Evolutionary conservation across 2,329 filamentous ascomycete genomes (phyloP).

Genomic region (Alternaria angustiovoidea): DNA sequence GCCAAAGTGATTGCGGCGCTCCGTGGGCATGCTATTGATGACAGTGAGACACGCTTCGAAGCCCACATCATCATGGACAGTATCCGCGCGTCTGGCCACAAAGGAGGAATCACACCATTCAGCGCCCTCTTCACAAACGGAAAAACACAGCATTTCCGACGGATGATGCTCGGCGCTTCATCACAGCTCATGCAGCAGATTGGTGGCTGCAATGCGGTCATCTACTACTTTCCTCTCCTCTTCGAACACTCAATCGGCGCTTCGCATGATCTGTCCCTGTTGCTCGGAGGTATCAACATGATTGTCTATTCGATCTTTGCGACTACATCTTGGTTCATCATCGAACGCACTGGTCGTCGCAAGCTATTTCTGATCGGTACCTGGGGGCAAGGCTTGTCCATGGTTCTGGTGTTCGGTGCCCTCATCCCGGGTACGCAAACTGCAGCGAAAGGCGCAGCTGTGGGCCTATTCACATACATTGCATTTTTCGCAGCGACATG

Average conservation of each 20-base stretch:
- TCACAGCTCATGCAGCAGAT: not conserved
- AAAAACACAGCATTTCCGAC: not conserved
- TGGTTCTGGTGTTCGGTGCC: not conserved
- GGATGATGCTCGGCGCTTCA: not conserved
- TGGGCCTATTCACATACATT: not conserved
- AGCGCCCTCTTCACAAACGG: not conserved
- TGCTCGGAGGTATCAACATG: not conserved
- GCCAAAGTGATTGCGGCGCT: not conserved
- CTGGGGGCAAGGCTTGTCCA: not conserved
- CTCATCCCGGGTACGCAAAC: not conserved
- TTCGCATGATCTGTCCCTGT: not conserved
- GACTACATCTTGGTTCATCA: not conserved
- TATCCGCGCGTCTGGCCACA: not conserved
- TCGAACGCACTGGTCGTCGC: not conserved
- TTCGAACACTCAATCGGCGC: not conserved
- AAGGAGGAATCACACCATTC: not conserved
- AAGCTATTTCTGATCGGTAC: not conserved
- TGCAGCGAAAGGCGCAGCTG: not conserved
- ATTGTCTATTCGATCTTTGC: not conserved
- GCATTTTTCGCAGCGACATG: not conserved
- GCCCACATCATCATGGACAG: not conserved
- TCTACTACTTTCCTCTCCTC: not conserved
- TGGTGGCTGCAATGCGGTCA: not conserved
- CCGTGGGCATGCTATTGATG: not conserved
- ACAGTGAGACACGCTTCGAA: not conserved